Percentiles rank a stretch among this genome's conserved stretches.
Conservation (phyloP, 768 basidiomycete species). For the Auricularia auricula-judae region DNA sequence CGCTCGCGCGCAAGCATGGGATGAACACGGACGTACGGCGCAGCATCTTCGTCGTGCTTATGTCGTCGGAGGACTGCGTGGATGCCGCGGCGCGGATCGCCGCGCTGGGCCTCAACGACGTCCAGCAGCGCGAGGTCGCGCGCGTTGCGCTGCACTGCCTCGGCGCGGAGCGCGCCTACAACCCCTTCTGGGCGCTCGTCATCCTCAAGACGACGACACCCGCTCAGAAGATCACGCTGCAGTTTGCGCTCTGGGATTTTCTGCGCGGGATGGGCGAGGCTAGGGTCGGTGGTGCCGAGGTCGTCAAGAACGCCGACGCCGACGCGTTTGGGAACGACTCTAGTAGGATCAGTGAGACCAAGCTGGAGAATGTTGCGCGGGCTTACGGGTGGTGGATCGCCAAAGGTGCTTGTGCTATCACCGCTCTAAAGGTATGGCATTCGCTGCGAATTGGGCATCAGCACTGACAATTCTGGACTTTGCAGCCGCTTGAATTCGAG, state of each 20-base stretch:
- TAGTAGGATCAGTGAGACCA: constrained; percentile 40
- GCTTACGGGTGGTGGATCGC: constrained; percentile 92
- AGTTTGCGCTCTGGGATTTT: constrained; percentile 96
- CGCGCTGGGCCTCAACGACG: constrained; percentile 72
- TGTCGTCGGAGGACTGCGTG: constrained; percentile 83
- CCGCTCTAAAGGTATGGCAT: constrained; percentile 65
- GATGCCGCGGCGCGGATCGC: constrained; percentile 85
- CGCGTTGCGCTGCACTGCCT: constrained; percentile 88
- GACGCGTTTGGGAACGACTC: constrained; percentile 28
- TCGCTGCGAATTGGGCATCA: not conserved
- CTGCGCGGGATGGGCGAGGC: constrained; percentile 82
- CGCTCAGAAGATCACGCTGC: constrained; percentile 82
- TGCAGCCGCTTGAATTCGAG: constrained; percentile 81
- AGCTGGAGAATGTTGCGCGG: constrained; percentile 63
- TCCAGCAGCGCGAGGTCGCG: constrained; percentile 92
- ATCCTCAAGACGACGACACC: constrained; percentile 38
- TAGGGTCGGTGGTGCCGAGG: constrained; percentile 65
- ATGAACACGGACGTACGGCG: constrained; percentile 97
- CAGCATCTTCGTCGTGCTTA: constrained; percentile 84
- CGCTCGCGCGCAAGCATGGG: constrained; percentile 86
- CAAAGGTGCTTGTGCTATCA: constrained; percentile 63
- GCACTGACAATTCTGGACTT: not conserved
- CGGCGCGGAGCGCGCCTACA: constrained; percentile 55
- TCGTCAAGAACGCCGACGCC: constrained; percentile 50
- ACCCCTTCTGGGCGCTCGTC: constrained; percentile 1